phyloP scores from a whole-genome alignment of 1,139 yeast genomes.

The Hyphopichia khmerensis region DNA sequence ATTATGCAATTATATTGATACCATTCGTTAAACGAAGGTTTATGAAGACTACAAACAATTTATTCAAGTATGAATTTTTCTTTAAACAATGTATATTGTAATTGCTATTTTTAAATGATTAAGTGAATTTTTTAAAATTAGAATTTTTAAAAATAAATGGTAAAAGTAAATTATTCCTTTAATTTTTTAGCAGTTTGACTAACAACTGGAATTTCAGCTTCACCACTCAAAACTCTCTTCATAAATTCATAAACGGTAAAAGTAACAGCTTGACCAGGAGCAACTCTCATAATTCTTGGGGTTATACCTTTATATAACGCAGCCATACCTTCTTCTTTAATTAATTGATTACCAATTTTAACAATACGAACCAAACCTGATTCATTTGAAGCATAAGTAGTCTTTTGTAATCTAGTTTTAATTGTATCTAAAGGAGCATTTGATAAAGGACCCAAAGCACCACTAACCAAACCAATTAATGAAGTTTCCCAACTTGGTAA shows the following conservation, averaged over 20 bases:
- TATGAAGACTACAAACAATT: no score
- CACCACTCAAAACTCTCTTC: slow-evolving; percentile 60
- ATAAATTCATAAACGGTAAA: slow-evolving; percentile 94
- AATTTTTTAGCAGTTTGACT: slow-evolving; percentile 21
- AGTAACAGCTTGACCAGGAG: slow-evolving; percentile 98
- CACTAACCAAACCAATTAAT: slow-evolving; percentile 83
- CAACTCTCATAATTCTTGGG: slow-evolving; percentile 98
- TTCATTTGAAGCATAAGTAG: slow-evolving; percentile 69
- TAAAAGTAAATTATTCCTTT: slow-evolving; percentile 7
- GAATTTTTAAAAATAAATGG: no score
- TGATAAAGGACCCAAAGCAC: slow-evolving; percentile 97
- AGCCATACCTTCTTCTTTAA: slow-evolving; percentile 83
- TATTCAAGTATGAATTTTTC: no score
- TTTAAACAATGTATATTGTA: no score
- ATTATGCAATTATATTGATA: no score
- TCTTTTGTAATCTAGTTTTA: slow-evolving; percentile 95
- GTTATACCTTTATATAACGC: slow-evolving; percentile 97
- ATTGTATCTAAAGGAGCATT: slow-evolving; percentile 98
- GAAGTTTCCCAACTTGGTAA: slow-evolving; percentile 96
- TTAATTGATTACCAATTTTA: slow-evolving; percentile 76
- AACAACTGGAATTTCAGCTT: slow-evolving; percentile 19
- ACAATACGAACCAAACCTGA: slow-evolving; percentile 73
- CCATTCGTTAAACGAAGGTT: no score
- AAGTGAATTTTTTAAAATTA: no score
- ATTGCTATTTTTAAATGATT: no score